Conservation (phyloP, 352 stramenopile species). For the Phytophthora kernoviae region DNA sequence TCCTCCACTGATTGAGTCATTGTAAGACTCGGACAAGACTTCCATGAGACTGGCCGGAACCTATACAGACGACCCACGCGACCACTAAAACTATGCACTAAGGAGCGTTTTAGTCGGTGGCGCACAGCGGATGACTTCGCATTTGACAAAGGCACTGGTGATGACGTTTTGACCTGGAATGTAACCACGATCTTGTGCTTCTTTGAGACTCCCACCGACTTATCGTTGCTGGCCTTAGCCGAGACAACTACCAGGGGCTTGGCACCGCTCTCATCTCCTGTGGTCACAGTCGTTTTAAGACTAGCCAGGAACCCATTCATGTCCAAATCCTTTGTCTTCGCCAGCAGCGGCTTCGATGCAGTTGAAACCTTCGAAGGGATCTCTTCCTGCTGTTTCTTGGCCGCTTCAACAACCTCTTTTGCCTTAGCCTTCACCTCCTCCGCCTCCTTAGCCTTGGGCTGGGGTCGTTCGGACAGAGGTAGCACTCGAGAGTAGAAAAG, state of each 20-base stretch:
- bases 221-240: conserved; percentile 4
- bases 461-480: conserved; percentile 43
- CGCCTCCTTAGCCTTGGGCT: conserved; percentile 35
- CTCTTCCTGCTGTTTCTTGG: conserved; percentile 18
- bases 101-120: conserved; percentile 25
- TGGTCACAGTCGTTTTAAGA: conserved; percentile 47
- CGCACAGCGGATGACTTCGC: conserved; percentile 2
- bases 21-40: conserved; percentile 23
- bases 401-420: conserved; percentile 17
- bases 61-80: conserved; percentile 42
- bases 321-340: conserved; percentile 51
- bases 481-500: conserved; percentile 89
- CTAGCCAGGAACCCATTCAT: conserved; percentile 77
- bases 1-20: conserved; percentile 40
- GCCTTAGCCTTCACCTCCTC: conserved; percentile 31
- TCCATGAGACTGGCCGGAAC: conserved; percentile 28
- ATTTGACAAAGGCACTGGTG: conserved; percentile 2
- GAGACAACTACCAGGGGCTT: conserved; percentile 20
- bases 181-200: conserved; percentile 40
- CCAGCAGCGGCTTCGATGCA: conserved; percentile 17
- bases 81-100: conserved; percentile 40
- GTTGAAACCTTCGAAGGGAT: conserved; percentile 12
- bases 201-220: conserved; percentile 2
- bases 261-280: conserved; percentile 2
- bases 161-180: conserved; percentile 34